Evolutionary conservation across 2,329 filamentous ascomycete species (phyloP).

Genomic region (Nothomitra cinnamomea): DNA sequence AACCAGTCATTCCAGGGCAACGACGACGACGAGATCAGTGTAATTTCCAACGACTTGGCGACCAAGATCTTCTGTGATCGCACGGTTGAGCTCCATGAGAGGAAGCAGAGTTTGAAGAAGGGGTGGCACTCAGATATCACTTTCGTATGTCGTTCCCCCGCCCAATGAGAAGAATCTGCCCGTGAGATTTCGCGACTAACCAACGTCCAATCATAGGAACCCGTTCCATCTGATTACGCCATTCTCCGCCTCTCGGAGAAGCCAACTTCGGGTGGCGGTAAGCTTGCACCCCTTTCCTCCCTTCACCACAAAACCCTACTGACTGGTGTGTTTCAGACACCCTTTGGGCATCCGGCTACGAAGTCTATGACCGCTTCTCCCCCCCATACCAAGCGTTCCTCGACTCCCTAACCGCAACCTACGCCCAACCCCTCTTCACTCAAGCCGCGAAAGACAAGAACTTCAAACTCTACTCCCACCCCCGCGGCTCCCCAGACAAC

Average conservation of each 20-base stretch:
- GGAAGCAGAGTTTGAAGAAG: conserved; percentile 3
- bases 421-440: conserved; percentile 33
- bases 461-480: conserved; percentile 29
- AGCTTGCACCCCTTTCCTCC: conserved; percentile 12
- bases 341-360: conserved; percentile 33
- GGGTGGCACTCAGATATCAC: conserved; percentile 38
- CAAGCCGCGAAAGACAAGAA: conserved; percentile 25
- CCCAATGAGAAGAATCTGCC: no score
- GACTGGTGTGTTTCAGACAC: conserved; percentile 19
- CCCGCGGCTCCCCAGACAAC: conserved; percentile 37
- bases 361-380: conserved; percentile 38
- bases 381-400: conserved; percentile 29
- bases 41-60: conserved; percentile 29
- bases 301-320: not conserved
- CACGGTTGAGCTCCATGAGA: not conserved
- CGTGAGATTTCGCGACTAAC: no score
- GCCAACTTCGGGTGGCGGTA: conserved; percentile 30
- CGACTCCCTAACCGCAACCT: conserved; percentile 32
- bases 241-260: conserved; percentile 33
- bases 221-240: conserved; percentile 35
- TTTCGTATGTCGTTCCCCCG: conserved; percentile 18
- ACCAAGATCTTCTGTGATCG: not conserved
- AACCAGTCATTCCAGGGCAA: conserved; percentile 26
- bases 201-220: conserved; percentile 23
- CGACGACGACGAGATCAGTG: conserved; percentile 37